Evolutionary conservation across 768 basidiomycete genomes (phyloP).

Genomic region (Mycena galopus): DNA sequence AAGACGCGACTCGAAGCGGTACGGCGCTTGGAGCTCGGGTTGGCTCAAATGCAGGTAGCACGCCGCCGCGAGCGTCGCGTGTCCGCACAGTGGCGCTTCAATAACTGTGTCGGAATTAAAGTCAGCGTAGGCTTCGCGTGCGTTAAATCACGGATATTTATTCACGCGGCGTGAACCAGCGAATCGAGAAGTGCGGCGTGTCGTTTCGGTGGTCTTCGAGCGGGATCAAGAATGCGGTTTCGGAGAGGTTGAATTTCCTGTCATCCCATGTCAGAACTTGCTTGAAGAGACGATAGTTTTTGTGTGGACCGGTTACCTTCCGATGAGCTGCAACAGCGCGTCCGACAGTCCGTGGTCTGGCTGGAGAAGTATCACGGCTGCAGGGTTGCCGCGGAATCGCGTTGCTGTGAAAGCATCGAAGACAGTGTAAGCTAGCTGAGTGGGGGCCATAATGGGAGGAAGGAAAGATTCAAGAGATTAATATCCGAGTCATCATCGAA

Average conservation of each 20-base stretch:
- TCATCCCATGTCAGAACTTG: neutral
- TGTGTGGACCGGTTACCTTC: neutral
- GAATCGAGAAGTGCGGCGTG: neutral
- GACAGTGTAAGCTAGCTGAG: conserved; percentile 19
- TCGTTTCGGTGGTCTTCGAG: neutral
- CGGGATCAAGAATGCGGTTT: neutral
- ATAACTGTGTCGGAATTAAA: neutral
- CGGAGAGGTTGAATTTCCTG: neutral
- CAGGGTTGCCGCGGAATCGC: neutral
- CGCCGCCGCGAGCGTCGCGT: conserved; percentile 31
- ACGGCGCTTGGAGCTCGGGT: conserved; percentile 31
- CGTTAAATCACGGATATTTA: neutral
- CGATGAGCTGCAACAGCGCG: neutral
- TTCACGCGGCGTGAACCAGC: neutral
- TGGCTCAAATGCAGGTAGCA: conserved; percentile 20
- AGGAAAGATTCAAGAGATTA: too few relatives aligned
- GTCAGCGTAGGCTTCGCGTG: neutral
- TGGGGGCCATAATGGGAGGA: conserved; percentile 4
- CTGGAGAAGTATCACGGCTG: neutral
- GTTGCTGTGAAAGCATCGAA: neutral
- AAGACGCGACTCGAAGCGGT: conserved; percentile 28
- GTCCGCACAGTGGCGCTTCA: conserved; percentile 33
- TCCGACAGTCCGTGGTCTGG: neutral
- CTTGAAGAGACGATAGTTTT: too few relatives aligned
- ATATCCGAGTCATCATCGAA: too few relatives aligned